These are phyloP conservation scores for Chlorella sp. DNA, from an alignment of 139 green algal species.

Conservation along the genomic window DNA sequence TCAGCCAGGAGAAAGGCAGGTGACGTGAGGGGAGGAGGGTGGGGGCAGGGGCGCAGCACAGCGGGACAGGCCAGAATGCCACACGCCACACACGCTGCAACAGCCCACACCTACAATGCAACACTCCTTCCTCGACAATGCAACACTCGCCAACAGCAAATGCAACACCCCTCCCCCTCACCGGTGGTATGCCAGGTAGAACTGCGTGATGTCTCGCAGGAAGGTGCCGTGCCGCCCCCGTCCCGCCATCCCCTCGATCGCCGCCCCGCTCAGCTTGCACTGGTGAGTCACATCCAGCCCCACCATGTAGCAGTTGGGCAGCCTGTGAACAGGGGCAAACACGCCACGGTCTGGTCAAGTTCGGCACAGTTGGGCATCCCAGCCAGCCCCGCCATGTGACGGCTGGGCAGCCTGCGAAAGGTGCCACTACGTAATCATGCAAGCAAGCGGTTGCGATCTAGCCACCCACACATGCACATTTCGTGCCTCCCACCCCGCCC, in stretches of 20 bases:
- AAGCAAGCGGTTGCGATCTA: too few relatives aligned
- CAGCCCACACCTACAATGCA: neutral
- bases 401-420: neutral
- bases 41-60: neutral
- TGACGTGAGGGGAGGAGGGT: neutral
- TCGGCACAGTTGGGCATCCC: too few relatives aligned
- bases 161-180: neutral
- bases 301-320: conserved; percentile 51
- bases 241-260: conserved; percentile 57
- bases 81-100: neutral
- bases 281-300: conserved; percentile 79
- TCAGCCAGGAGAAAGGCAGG: neutral
- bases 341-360: neutral
- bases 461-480: too few relatives aligned
- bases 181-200: conserved; percentile 79
- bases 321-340: neutral
- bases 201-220: conserved; percentile 65
- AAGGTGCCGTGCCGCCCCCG: conserved; percentile 68
- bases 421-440: too few relatives aligned
- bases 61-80: neutral
- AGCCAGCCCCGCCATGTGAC: conserved; percentile 65
- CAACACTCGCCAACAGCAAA: neutral
- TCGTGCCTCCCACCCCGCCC: too few relatives aligned
- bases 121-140: neutral
- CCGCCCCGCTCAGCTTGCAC: conserved; percentile 49